phyloP scores from a whole-genome alignment of 768 basidiomycete genomes.

The Tulasnella sp. region DNA sequence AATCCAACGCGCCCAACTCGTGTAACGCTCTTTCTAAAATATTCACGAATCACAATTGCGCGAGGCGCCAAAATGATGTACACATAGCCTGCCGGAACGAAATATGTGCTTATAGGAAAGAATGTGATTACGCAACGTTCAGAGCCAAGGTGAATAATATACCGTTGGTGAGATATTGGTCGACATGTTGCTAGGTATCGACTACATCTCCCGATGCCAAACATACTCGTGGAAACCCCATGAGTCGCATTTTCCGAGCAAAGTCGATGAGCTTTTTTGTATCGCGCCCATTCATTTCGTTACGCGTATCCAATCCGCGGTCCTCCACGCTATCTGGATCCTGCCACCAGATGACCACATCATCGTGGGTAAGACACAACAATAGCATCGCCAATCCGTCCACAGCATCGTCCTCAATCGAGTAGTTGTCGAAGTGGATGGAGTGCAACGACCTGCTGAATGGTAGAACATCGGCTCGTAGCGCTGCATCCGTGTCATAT shows the following conservation, averaged over 20 bases:
- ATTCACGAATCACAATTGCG: no score
- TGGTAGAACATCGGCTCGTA: background rate
- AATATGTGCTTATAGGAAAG: no score
- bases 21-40: no score
- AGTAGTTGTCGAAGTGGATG: background rate
- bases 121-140: no score
- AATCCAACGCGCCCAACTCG: no score
- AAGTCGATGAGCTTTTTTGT: background rate
- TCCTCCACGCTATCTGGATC: background rate
- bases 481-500: background rate
- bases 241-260: background rate
- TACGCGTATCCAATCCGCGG: background rate
- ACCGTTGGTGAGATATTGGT: no score
- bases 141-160: no score
- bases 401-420: background rate
- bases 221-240: background rate
- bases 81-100: no score
- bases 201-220: no score
- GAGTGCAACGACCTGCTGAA: no score
- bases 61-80: no score
- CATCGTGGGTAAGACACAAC: background rate
- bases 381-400: background rate
- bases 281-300: background rate
- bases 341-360: background rate
- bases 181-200: no score